phyloP scores from a whole-genome alignment of 805 yeast genomes.

The Hyphopichia homilentoma region DNA sequence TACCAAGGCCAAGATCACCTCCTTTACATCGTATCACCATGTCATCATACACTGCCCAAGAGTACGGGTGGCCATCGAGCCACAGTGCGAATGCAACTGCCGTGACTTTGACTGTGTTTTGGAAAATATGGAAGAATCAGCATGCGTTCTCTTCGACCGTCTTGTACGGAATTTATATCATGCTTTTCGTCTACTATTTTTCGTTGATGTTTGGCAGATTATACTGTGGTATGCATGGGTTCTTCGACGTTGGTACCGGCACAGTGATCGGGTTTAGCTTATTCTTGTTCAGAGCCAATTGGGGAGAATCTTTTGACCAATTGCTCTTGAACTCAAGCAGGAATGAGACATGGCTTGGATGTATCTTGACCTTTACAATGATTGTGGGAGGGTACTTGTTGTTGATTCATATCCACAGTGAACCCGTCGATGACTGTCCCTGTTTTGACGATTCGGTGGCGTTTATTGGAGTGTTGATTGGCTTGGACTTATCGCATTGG shows the following conservation, averaged over 20 bases:
- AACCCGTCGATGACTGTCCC: conserved; percentile 91
- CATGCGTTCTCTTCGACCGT: conserved; percentile 8
- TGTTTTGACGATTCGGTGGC: conserved; percentile 96
- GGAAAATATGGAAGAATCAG: conserved; percentile 7
- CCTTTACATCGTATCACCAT: conserved; percentile 87
- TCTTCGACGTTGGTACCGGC: conserved; percentile 71
- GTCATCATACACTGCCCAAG: conserved; percentile 86
- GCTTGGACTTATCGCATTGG: conserved; percentile 67
- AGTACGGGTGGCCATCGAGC: conserved; percentile 92
- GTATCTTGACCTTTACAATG: conserved; percentile 29
- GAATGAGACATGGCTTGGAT: conserved; percentile 13
- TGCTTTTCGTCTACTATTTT: conserved; percentile 46
- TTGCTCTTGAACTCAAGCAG: conserved; percentile 29
- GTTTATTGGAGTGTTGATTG: conserved; percentile 81
- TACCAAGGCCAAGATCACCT: conserved; percentile 91
- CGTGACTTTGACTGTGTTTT: conserved; percentile 51
- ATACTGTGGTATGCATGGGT: conserved; percentile 98
- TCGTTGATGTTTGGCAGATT: conserved; percentile 76
- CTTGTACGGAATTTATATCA: conserved; percentile 12
- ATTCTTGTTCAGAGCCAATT: conserved; percentile 42
- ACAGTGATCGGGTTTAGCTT: conserved; percentile 55
- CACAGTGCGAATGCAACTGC: conserved; percentile 95
- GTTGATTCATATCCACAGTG: conserved; percentile 66
- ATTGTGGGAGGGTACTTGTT: conserved; percentile 41
- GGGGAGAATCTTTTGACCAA: conserved; percentile 44